Evolutionary conservation across 2,329 filamentous ascomycete genomes (phyloP).

Genomic region (Graphium sp.): DNA sequence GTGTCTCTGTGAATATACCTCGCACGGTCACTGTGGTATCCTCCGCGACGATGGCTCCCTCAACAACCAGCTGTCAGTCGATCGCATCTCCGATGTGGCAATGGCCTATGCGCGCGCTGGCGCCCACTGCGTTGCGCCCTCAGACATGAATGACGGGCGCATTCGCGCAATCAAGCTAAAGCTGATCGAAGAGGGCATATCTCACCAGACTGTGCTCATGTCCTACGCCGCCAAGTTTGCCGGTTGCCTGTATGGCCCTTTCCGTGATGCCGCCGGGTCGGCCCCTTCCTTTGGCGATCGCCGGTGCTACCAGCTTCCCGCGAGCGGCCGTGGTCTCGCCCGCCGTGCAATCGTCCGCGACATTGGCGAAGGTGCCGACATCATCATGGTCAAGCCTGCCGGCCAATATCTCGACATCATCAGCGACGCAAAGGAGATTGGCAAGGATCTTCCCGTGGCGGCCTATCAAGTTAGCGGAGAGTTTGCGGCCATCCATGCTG

Average conservation of each 20-base stretch:
- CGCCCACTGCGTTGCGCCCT: conserved; percentile 91
- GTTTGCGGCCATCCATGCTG: conserved; percentile 95
- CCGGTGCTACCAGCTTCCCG: conserved; percentile 91
- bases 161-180: conserved; percentile 97
- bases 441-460: conserved; percentile 77
- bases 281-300: conserved; percentile 84
- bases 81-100: conserved; percentile 94
- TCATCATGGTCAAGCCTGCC: conserved; percentile 98
- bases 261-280: conserved; percentile 90
- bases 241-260: conserved; percentile 89
- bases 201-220: conserved; percentile 86
- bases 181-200: conserved; percentile 84
- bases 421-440: conserved; percentile 88
- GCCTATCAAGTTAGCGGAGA: conserved; percentile 97
- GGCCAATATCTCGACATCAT: conserved; percentile 95
- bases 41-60: conserved; percentile 81
- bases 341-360: conserved; percentile 80
- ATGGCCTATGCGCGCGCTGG: conserved; percentile 90
- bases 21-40: conserved; percentile 94
- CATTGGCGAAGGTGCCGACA: conserved; percentile 84
- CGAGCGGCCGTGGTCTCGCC: conserved; percentile 79
- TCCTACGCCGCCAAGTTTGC: conserved; percentile 97
- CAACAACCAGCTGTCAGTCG: conserved; percentile 86
- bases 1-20: conserved; percentile 96
- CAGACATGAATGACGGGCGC: conserved; percentile 97